phyloP scores from a whole-genome alignment of 176 grass and related monocot species.

The Alloteropsis semialata region DNA sequence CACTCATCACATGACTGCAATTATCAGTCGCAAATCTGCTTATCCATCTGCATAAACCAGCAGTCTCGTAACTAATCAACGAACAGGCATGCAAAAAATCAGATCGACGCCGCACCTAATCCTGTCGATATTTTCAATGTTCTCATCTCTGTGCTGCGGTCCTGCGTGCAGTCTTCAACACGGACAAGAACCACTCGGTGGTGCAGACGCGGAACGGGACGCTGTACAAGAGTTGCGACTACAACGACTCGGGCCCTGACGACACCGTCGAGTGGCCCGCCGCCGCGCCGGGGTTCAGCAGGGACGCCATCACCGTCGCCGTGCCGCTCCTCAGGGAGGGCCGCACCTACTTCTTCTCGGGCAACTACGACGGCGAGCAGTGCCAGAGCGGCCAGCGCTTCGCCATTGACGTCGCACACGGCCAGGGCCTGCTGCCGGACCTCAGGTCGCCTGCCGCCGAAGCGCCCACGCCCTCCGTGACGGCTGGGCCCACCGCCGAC shows the following conservation, averaged over 20 bases:
- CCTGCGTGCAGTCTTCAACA: conserved; percentile 93
- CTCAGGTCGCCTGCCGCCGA: conserved; percentile 44
- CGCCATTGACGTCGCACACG: conserved; percentile 62
- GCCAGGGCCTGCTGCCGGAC: conserved; percentile 78
- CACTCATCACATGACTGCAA: neutral
- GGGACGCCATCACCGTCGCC: conserved; percentile 55
- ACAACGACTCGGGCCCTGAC: conserved; percentile 58
- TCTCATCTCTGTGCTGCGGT: too few relatives aligned
- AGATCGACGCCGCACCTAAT: neutral
- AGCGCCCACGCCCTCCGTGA: conserved; percentile 38
- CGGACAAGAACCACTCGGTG: conserved; percentile 95
- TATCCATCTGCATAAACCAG: neutral
- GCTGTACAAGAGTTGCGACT: conserved; percentile 78
- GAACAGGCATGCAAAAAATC: neutral
- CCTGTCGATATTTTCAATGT: neutral
- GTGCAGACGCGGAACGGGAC: conserved; percentile 86
- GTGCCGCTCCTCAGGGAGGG: conserved; percentile 89
- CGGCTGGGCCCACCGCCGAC: neutral
- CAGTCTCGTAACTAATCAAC: neutral
- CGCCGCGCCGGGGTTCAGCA: conserved; percentile 78
- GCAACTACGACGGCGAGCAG: conserved; percentile 89
- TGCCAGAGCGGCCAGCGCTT: conserved; percentile 84
- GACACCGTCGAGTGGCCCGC: conserved; percentile 83
- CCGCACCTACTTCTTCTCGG: conserved; percentile 74
- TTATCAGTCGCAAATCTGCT: neutral